Conservation (phyloP, 2,329 filamentous ascomycete genomes). For the Neofusicoccum umdonicola region DNA sequence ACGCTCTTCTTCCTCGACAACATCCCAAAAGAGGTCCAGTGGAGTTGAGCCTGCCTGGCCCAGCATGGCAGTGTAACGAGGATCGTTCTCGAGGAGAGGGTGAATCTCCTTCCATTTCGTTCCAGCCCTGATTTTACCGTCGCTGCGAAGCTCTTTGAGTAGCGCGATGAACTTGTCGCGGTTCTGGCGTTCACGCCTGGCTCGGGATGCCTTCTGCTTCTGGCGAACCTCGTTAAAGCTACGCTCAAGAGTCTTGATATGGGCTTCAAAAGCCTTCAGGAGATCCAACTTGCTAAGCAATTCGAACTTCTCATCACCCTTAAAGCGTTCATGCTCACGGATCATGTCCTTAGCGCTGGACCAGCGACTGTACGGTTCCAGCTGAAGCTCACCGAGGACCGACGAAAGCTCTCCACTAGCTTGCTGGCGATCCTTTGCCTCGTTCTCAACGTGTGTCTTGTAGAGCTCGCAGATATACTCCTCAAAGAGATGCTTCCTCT, state of each 20-base stretch:
- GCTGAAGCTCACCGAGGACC: slow-evolving; percentile 73
- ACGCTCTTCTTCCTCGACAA: slow-evolving; percentile 89
- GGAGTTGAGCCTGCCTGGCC: slow-evolving; percentile 82
- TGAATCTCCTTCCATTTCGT: slow-evolving; percentile 86
- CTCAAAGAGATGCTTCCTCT: slow-evolving; percentile 86
- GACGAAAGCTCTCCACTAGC: slow-evolving; percentile 81
- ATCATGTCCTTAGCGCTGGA: slow-evolving; percentile 82
- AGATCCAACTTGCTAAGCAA: slow-evolving; percentile 84
- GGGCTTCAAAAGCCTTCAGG: slow-evolving; percentile 87
- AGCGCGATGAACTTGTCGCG: slow-evolving; percentile 77
- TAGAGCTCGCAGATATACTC: slow-evolving; percentile 87
- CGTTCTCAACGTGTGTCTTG: slow-evolving; percentile 73
- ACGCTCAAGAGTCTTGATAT: slow-evolving; percentile 89
- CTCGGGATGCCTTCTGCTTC: slow-evolving; percentile 77
- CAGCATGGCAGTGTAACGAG: slow-evolving; percentile 78
- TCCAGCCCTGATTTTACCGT: slow-evolving; percentile 82
- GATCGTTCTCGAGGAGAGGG: slow-evolving; percentile 72
- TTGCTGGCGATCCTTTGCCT: slow-evolving; percentile 68
- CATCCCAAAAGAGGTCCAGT: slow-evolving; percentile 92
- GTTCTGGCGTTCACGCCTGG: slow-evolving; percentile 78
- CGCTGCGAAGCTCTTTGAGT: slow-evolving; percentile 68
- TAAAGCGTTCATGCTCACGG: slow-evolving; percentile 72
- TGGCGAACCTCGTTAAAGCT: slow-evolving; percentile 89
- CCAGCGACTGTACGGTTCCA: slow-evolving; percentile 95
- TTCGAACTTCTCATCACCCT: slow-evolving; percentile 80